phyloP scores from a whole-genome alignment of 208 protist genomes.

The Novymonas esmeraldas region DNA sequence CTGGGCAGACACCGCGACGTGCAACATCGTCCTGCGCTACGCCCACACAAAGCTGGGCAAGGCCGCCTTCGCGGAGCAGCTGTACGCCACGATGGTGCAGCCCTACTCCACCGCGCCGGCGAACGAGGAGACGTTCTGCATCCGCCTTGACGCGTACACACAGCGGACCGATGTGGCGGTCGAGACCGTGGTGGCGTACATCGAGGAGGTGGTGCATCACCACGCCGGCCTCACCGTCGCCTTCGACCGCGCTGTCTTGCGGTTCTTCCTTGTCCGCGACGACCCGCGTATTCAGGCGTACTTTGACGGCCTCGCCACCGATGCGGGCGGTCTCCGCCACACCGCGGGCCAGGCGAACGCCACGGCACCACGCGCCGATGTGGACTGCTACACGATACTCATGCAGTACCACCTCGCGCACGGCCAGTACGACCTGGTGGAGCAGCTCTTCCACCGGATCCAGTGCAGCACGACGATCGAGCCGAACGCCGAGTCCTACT shows the following conservation, averaged over 20 bases:
- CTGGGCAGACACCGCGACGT: constrained; percentile 69
- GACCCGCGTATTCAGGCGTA: constrained; percentile 50
- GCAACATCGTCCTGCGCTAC: constrained; percentile 67
- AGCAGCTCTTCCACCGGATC: constrained; percentile 62
- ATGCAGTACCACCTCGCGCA: constrained; percentile 67
- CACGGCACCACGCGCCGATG: constrained; percentile 27
- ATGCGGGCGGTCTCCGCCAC: neutral
- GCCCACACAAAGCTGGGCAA: constrained; percentile 36
- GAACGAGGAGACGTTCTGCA: constrained; percentile 73
- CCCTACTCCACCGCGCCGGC: constrained; percentile 48
- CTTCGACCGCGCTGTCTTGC: constrained; percentile 64
- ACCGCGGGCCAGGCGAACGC: too few species aligned
- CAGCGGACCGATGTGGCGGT: constrained; percentile 30
- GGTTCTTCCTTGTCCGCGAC: constrained; percentile 41
- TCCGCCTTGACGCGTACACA: constrained; percentile 58
- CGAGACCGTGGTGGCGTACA: constrained; percentile 32
- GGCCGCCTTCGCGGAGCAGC: constrained; percentile 15
- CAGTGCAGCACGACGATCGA: constrained; percentile 61
- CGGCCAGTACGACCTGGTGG: constrained; percentile 43
- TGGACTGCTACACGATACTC: constrained; percentile 57
- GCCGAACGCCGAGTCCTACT: constrained; percentile 58
- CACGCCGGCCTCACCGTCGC: constrained; percentile 22
- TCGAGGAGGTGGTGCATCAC: constrained; percentile 17
- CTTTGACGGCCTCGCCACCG: constrained; percentile 49
- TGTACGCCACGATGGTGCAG: constrained; percentile 26